Evolutionary conservation across 345 rosid species (phyloP), one percentile per base, ranked within the genome.

Genomic region (Eucalyptus brandiana): DNA sequence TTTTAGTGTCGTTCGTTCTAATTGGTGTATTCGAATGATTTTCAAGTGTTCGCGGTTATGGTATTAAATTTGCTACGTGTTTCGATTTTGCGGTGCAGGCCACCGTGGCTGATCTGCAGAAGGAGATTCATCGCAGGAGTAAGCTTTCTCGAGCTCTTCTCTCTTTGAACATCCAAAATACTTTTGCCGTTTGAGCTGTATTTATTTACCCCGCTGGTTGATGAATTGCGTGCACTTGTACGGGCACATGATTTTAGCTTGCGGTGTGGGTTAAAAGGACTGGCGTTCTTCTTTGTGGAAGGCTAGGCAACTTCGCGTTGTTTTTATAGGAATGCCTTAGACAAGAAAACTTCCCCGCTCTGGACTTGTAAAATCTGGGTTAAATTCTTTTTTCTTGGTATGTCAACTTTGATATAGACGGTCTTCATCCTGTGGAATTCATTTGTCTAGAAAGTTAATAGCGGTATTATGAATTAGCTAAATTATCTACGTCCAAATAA

Each of bases 31-130:
- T 17, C 40, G 9, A 40, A 87, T 62, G 83, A 58, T 44, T 60
- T 60, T 62, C 45, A 67, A 87, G 37, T 62, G 88, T 26, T 86
- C 80, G 3, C 83, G 45, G 47, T 81, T 53, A 49, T 21, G 23
- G 2, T 47, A 4, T 86, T 34, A 18, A 37, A 45, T 58, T 28
- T 42, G 62, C 37, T 9, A 26, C n/a, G 51, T 14, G 32, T 34
- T 34, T 85, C 15, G 87, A 40, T 91, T 58, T 67, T 60, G 49
- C 87, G 88, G 58, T 89, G 86, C 89, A 98, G 99, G 99, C 99
- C 65, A 97, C 96, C 12, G 99, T 98, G 88, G 95, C 95, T 92
- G 98, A 97, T 94, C 94, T 97, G 93, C 99, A 97, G 93, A 97
- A 96, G 89, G 97, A 97, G 86, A 96, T 98, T 93, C 94, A 97